A percentile compares a stretch with the other conserved stretches of the same genome.
phyloP scores from a whole-genome alignment of 805 yeast genomes.

The Candida alai region DNA sequence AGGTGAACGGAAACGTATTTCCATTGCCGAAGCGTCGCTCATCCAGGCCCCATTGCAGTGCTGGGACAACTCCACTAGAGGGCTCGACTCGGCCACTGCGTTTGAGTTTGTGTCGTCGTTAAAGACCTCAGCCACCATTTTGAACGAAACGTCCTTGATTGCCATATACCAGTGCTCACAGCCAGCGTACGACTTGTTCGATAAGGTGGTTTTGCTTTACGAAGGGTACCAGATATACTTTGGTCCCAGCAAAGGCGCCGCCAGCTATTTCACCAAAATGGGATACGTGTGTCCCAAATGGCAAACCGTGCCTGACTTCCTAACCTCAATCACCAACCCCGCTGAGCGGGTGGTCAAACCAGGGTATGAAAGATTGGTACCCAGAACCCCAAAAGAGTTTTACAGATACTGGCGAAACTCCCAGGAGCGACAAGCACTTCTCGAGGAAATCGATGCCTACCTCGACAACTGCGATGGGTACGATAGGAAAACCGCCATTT shows the following conservation, averaged over 20 bases:
- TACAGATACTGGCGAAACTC: conserved; percentile 28
- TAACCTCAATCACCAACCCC: conserved; percentile 29
- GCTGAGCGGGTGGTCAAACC: conserved; percentile 31
- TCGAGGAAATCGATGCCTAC: conserved; percentile 39
- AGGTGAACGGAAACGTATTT: conserved; percentile 70
- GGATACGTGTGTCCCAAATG: conserved; percentile 40
- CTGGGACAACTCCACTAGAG: conserved; percentile 71
- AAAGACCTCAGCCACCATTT: conserved; percentile 54
- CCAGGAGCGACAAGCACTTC: conserved; percentile 40
- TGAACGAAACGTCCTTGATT: conserved; percentile 55
- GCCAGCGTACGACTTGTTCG: conserved; percentile 54
- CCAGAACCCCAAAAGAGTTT: conserved; percentile 25
- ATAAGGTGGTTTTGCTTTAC: conserved; percentile 39
- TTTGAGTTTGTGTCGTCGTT: conserved; percentile 60
- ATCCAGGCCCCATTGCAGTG: conserved; percentile 52
- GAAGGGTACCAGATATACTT: conserved; percentile 59
- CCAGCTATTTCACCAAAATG: conserved; percentile 30
- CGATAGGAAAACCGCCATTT: conserved; percentile 14
- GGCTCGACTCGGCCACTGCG: conserved; percentile 69
- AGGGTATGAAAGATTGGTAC: conserved; percentile 29
- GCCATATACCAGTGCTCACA: conserved; percentile 70
- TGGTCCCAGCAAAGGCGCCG: conserved; percentile 53
- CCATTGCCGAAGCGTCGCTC: conserved; percentile 61
- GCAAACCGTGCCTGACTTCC: conserved; percentile 34
- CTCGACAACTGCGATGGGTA: conserved; percentile 19